Evolutionary conservation across 345 rosid species (phyloP).

Genomic region (Lepidium didymum): DNA sequence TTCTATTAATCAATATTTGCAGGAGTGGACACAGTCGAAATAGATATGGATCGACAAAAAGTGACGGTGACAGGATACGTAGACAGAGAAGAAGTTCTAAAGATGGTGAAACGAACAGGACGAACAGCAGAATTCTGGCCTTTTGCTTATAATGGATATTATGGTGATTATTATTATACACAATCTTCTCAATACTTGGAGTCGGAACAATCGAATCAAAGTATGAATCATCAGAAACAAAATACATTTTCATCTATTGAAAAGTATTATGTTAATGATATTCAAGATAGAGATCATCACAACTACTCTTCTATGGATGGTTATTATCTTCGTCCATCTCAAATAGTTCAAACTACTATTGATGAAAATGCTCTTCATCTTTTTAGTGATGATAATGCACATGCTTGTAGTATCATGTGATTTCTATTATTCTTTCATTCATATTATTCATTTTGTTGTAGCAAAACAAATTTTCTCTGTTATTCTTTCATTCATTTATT

Average conservation of each 20-base stretch:
- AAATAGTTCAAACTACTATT: constrained; percentile 12
- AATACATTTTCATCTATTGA: constrained; percentile 42
- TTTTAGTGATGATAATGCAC: constrained; percentile 82
- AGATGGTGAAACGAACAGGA: constrained; percentile 70
- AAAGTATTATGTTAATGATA: neutral
- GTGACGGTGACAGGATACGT: constrained; percentile 74
- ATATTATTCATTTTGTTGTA: neutral
- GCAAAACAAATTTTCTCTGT: neutral
- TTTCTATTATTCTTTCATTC: constrained; percentile 15
- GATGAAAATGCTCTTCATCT: constrained; percentile 59
- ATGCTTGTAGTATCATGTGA: constrained; percentile 41
- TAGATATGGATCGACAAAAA: constrained; percentile 71
- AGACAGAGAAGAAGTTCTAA: constrained; percentile 53
- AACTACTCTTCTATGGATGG: neutral
- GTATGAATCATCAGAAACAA: neutral
- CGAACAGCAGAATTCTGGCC: constrained; percentile 82
- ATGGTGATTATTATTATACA: constrained; percentile 40
- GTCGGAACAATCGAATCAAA: constrained; percentile 42
- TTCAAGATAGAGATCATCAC: neutral
- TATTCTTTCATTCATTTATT: constrained; percentile 7
- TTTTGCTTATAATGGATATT: constrained; percentile 63
- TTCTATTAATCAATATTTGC: neutral
- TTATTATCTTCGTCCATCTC: neutral
- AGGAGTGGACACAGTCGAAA: constrained; percentile 73
- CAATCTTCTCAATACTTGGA: constrained; percentile 44